These are phyloP conservation scores for Trametes punicea DNA, from an alignment of 768 basidiomycete species.

Conservation along the genomic window DNA sequence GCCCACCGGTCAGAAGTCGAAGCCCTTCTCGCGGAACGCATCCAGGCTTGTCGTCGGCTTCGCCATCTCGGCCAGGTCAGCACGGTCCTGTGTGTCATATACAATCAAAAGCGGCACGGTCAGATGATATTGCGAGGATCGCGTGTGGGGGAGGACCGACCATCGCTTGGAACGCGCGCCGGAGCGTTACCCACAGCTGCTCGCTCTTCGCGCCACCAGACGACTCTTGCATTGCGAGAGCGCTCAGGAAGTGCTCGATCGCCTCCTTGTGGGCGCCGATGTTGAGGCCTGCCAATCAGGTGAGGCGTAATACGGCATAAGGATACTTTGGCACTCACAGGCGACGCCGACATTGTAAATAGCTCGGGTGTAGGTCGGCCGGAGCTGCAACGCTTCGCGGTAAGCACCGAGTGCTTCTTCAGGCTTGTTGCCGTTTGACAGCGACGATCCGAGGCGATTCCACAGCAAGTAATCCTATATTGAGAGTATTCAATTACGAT, in stretches of 20 bases:
- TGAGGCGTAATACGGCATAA: too few species aligned
- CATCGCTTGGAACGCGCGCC: slow-evolving; percentile 78
- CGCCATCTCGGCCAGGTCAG: slow-evolving; percentile 77
- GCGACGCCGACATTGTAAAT: slow-evolving; percentile 98
- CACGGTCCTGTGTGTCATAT: slow-evolving; percentile 55
- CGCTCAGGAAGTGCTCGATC: slow-evolving; percentile 91
- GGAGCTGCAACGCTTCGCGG: slow-evolving; percentile 81
- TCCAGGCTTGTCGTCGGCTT: slow-evolving; percentile 62
- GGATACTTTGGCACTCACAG: slow-evolving; percentile 51
- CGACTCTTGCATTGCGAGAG: slow-evolving; percentile 73
- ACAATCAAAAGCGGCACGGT: slow-evolving; percentile 1
- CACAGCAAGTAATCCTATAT: slow-evolving; percentile 85
- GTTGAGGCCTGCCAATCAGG: slow-evolving; percentile 94
- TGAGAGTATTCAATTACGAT: not conserved
- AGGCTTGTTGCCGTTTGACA: slow-evolving; percentile 92
- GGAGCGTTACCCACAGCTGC: slow-evolving; percentile 87
- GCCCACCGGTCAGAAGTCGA: slow-evolving; percentile 67
- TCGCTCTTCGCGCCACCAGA: slow-evolving; percentile 70
- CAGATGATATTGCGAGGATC: slow-evolving; percentile 1
- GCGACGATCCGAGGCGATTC: slow-evolving; percentile 92
- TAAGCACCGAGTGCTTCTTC: slow-evolving; percentile 93
- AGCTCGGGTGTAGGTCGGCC: slow-evolving; percentile 95
- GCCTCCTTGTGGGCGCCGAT: slow-evolving; percentile 95
- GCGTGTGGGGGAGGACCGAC: slow-evolving; percentile 38
- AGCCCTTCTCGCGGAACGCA: slow-evolving; percentile 76